Conservation (phyloP, 495 filamentous ascomycete species). For the Trichoderma erinaceum region DNA sequence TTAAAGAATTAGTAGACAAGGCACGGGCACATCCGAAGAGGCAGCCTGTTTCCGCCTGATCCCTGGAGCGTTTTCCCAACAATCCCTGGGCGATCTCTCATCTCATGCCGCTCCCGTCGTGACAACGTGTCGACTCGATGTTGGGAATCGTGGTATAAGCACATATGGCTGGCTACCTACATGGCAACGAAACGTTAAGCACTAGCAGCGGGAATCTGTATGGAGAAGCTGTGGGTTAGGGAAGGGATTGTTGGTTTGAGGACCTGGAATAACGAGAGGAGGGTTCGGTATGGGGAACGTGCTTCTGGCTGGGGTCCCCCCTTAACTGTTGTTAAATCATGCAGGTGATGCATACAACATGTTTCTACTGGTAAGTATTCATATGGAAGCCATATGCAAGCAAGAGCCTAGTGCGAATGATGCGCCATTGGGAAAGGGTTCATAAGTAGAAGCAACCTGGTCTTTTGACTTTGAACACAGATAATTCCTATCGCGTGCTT, state of each 20-base stretch:
- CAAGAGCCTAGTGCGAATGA: not conserved
- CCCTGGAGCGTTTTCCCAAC: not conserved
- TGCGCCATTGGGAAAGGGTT: not conserved
- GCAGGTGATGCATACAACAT: not conserved
- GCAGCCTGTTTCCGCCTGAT: not conserved
- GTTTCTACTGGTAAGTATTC: not conserved
- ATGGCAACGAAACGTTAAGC: not conserved
- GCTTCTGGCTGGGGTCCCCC: not conserved
- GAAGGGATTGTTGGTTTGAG: constrained; percentile 1
- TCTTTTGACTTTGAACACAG: no score
- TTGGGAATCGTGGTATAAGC: not conserved
- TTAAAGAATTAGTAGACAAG: not conserved
- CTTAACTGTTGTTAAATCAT: not conserved
- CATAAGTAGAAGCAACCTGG: no score
- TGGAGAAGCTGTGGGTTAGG: constrained; percentile 2
- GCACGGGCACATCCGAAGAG: constrained; percentile 2
- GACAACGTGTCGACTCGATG: not conserved
- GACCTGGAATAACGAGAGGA: not conserved
- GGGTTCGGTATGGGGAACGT: constrained; percentile 3
- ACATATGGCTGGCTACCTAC: not conserved
- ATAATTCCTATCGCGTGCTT: not conserved
- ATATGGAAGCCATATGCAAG: not conserved
- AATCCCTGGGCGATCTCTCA: not conserved
- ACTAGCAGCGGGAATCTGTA: no score
- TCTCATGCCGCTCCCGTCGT: not conserved